Evolutionary conservation across 176 grass and related monocot genomes (phyloP), one percentile per base, ranked within the genome.

Genomic region (Canna indica): DNA sequence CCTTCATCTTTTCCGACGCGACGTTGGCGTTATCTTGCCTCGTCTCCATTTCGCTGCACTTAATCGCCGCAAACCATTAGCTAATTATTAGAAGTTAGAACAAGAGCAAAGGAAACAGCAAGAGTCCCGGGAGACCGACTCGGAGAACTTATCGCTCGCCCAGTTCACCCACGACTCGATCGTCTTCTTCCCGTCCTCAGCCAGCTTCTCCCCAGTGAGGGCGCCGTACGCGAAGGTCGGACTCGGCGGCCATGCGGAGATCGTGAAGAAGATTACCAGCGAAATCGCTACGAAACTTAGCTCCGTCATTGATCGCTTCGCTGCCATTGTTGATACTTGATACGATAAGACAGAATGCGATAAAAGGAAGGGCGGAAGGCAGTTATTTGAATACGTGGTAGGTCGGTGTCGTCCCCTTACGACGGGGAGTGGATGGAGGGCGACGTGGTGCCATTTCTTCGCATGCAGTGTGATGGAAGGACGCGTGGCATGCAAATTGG

Each of bases 61-160:
- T 5, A 34, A 5, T 18, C 50, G 22, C 17, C 50, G 17, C n/a
- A n/a, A n/a, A n/a, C n/a, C n/a, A n/a, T n/a, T n/a, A n/a, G n/a
- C n/a, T n/a, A n/a, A n/a, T n/a, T n/a, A n/a, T 54, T 54, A 54
- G 50, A 12, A 18, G 34, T 12, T 32, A 30, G 13, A 8, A 62
- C 3, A 7, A 33, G 15, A 25, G 29, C 16, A 33, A 12, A 33
- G 3, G 27, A 33, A 17, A 64, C 30, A 64, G 9, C 18, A 2
- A 32, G 60, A 64, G 28, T 16, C 4, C 15, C 9, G 31, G 20
- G 27, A 35, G 27, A 6, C 60, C 4, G 60, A 64, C 60, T 64
- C 60, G 14, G 26, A 5, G 60, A 64, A 30, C 60, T 64, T 64
- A 29, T 33, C 60, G 60, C 60, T 16, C 60, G 60, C 60, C 60